A percentile compares a stretch with the other conserved stretches of the same genome.
Conservation (phyloP, 2,329 filamentous ascomycete genomes). For the Penicillium palitans region DNA sequence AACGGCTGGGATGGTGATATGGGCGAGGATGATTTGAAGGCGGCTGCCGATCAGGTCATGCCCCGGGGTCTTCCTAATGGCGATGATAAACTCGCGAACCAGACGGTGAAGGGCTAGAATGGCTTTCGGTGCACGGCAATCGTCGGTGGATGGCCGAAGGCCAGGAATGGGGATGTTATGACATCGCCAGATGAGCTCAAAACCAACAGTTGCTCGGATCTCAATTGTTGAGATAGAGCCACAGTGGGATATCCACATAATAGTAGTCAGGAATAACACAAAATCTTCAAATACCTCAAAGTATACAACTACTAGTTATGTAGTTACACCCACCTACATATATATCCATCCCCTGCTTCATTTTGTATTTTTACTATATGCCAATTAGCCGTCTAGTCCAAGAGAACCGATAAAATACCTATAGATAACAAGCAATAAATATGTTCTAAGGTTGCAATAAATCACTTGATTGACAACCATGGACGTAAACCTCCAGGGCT, state of each 20-base stretch:
- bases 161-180: background rate
- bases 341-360: background rate
- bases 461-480: background rate
- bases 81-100: background rate
- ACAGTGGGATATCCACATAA: background rate
- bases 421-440: background rate
- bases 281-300: background rate
- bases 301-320: too few relatives aligned
- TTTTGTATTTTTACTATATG: background rate
- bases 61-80: background rate
- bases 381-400: too few relatives aligned
- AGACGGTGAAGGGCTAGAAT: background rate
- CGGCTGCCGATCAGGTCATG: slow-evolving; percentile 32
- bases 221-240: background rate
- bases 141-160: background rate
- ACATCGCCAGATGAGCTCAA: background rate
- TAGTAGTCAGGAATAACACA: background rate
- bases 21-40: slow-evolving; percentile 44
- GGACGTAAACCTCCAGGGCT: background rate
- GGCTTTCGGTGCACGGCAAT: background rate
- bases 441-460: background rate
- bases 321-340: background rate
- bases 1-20: slow-evolving; percentile 52
- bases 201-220: background rate
- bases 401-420: background rate